Evolutionary conservation across 2,329 filamentous ascomycete genomes (phyloP).

Genomic region (Fusarium mundagurra): DNA sequence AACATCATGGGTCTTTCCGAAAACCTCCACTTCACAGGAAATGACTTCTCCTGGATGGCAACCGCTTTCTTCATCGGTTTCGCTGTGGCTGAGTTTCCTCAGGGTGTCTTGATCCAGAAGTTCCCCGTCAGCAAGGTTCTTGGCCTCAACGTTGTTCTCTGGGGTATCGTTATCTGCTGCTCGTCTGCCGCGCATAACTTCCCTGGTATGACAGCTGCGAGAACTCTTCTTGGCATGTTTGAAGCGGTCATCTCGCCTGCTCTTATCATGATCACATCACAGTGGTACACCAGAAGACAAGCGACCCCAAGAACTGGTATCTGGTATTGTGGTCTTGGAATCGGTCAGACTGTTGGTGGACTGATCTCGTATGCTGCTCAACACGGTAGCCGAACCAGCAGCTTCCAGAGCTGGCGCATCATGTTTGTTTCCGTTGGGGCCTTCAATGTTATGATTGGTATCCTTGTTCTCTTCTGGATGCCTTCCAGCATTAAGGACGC

Average conservation of each 20-base stretch:
- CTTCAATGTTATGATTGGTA: not conserved
- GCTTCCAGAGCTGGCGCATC: not conserved
- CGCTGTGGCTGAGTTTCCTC: not conserved
- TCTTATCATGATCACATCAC: constrained; percentile 5
- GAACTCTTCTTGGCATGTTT: constrained; percentile 15
- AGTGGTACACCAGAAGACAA: constrained; percentile 11
- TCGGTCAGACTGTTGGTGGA: not conserved
- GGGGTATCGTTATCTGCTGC: constrained; percentile 5
- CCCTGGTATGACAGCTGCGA: constrained; percentile 2
- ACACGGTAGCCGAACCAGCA: not conserved
- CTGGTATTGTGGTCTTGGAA: constrained; percentile 13
- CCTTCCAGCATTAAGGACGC: not conserved
- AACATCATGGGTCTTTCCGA: constrained; percentile 13
- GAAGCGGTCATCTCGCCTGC: not conserved
- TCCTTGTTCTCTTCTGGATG: constrained; percentile 9
- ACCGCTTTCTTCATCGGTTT: constrained; percentile 13
- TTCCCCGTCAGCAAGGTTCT: not conserved
- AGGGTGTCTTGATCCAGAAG: constrained; percentile 3
- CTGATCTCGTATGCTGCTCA: constrained; percentile 10
- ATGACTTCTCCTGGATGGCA: constrained; percentile 14
- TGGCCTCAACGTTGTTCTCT: constrained; percentile 4
- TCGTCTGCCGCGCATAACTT: constrained; percentile 2
- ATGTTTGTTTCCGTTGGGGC: constrained; percentile 2
- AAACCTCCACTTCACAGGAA: not conserved
- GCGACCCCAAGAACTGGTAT: constrained; percentile 5